Evolutionary conservation across 2,329 filamentous ascomycete genomes (phyloP).

Genomic region (Xylaria sp.): DNA sequence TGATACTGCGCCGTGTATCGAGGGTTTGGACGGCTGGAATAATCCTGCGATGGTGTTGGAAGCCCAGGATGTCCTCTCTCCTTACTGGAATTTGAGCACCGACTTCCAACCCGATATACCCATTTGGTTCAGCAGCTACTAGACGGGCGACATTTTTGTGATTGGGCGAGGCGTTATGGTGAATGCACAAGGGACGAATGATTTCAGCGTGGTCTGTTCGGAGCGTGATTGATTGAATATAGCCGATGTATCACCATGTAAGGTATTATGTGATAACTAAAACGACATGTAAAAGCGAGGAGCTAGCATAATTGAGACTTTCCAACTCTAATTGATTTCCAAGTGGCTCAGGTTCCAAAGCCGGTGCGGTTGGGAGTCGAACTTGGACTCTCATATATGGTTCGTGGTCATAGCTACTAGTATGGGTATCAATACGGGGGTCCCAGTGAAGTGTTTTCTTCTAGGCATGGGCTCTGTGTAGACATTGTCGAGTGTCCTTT

Average conservation of each 20-base stretch:
- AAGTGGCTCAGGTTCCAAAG: too few relatives aligned
- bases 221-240: neutral
- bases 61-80: conserved; percentile 10
- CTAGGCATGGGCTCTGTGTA: too few relatives aligned
- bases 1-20: conserved; percentile 10
- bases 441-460: too few relatives aligned
- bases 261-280: neutral
- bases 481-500: too few relatives aligned
- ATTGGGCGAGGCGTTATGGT: neutral
- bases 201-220: neutral
- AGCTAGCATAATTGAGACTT: neutral
- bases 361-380: too few relatives aligned
- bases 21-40: conserved; percentile 26
- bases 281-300: neutral
- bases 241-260: neutral
- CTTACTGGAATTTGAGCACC: conserved; percentile 28
- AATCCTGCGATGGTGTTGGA: conserved; percentile 16
- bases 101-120: conserved; percentile 35
- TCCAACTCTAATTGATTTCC: neutral
- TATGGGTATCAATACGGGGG: too few relatives aligned
- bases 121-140: conserved; percentile 34
- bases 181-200: conserved; percentile 1
- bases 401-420: too few relatives aligned
- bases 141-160: neutral
- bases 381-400: too few relatives aligned